These are phyloP conservation scores for Nicotiana tomentosiformis DNA, from an alignment of 257 asterid genomes.

Conservation along the genomic window DNA sequence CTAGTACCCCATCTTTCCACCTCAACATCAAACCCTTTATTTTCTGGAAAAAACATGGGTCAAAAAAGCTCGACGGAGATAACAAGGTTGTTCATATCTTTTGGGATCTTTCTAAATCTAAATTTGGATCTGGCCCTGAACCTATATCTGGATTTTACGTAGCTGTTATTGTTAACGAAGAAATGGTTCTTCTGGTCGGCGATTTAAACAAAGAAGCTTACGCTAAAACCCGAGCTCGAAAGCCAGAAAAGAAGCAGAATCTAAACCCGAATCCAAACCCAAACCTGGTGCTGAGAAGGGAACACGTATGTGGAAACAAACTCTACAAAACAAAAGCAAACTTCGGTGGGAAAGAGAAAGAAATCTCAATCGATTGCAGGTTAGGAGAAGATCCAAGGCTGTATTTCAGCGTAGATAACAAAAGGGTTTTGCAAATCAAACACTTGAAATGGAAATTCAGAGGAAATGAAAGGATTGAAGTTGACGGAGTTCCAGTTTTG, in stretches of 20 bases:
- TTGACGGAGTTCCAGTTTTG: slow-evolving; percentile 35
- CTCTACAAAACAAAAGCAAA: slow-evolving; percentile 35
- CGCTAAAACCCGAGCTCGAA: slow-evolving; percentile 10
- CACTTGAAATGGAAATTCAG: slow-evolving; percentile 63
- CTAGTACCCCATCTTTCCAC: slow-evolving; percentile 22
- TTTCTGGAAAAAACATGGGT: slow-evolving; percentile 40
- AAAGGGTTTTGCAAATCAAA: slow-evolving; percentile 40
- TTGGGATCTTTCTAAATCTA: slow-evolving; percentile 54
- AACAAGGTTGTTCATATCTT: slow-evolving; percentile 13
- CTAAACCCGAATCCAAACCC: background rate
- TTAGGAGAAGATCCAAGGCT: slow-evolving; percentile 33
- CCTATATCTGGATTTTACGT: slow-evolving; percentile 46
- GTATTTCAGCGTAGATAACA: slow-evolving; percentile 26
- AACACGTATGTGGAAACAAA: slow-evolving; percentile 43
- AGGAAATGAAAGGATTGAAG: slow-evolving; percentile 48
- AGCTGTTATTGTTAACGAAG: slow-evolving; percentile 31
- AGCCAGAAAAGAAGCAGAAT: background rate
- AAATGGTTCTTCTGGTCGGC: slow-evolving; percentile 38
- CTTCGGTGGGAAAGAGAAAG: slow-evolving; percentile 31
- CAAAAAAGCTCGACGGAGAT: slow-evolving; percentile 22
- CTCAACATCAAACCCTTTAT: slow-evolving; percentile 40
- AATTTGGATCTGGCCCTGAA: slow-evolving; percentile 51
- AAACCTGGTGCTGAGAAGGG: slow-evolving; percentile 38
- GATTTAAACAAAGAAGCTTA: slow-evolving; percentile 28
- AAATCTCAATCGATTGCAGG: slow-evolving; percentile 38